Base-by-base conservation (phyloP, 768 basidiomycete genomes). In the Chalciporus chontae region DNA sequence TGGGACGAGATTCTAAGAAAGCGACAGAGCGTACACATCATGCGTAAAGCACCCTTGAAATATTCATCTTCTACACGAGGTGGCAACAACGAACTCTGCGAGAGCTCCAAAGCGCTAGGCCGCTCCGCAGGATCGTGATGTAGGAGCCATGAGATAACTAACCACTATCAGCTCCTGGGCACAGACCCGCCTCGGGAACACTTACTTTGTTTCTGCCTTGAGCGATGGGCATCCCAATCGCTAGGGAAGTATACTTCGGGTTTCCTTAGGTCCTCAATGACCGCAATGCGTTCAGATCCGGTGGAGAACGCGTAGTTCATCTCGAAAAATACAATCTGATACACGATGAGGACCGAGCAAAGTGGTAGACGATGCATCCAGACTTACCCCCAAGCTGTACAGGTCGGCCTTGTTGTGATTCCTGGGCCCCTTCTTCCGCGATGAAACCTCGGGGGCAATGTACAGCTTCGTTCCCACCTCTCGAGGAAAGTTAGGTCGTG, bases 261-360 rank as follows among this genome's bases (percentile, higher is more conserved):
- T 58, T 81, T 84, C 21, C 94, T 73, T 24, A 96, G 63, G 43
- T 85, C 81, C 57, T 89, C 87, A 0, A 97, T 76, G 18, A 94
- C 91, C 1, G 78, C 82, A 34, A 89, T 87, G 18, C 94, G 83
- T 61, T 97, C 94, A 17, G 88, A 77, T 2, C 81, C 84, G 0
- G 94, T 96, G 10, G 79, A 72, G 69, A 96, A 92, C 15, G 72
- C 60, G 68, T 85, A 90, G 66, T 91, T 94, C 93, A 96, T 95
- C 71, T 97, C 94, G 61, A 97, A 96, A 69, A 96, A 96, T 13
- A 96, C 94, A 56, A 97, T 84, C 90, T 94, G 53, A 18, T 21
- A 31, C 51, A 34, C 10, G 4, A 38, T 47, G 8, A 17, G 34
- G n/a, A 9, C 18, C 13, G 14, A 47, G 15, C 11, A 14, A 18